These are phyloP conservation scores for Neurospora sp. DNA, from an alignment of 495 filamentous ascomycete genomes.

Conservation along the genomic window DNA sequence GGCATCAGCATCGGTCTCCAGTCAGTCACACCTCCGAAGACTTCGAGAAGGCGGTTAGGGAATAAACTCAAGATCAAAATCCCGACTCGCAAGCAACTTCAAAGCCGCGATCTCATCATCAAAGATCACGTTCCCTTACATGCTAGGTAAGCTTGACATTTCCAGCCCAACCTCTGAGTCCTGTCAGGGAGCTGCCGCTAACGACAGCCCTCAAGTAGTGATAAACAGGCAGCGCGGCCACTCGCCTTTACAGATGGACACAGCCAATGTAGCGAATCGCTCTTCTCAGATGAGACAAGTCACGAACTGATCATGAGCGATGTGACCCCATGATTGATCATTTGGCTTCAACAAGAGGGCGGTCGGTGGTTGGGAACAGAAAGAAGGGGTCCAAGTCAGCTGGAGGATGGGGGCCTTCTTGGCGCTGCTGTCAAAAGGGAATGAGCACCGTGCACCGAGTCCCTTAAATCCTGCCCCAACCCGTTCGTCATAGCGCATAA, in stretches of 20 bases:
- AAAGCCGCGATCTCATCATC: neutral
- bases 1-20: constrained; percentile 1
- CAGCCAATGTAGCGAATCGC: neutral
- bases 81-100: neutral
- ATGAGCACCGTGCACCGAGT: neutral
- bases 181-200: neutral
- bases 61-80: neutral
- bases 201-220: neutral
- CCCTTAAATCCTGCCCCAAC: neutral
- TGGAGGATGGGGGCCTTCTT: neutral
- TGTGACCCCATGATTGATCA: neutral
- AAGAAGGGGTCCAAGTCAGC: neutral
- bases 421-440: neutral
- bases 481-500: neutral
- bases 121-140: neutral
- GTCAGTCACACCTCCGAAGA: neutral
- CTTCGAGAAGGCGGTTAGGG: neutral
- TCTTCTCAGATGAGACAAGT: neutral
- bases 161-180: neutral
- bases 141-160: neutral
- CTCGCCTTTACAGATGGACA: neutral
- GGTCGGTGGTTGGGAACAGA: neutral
- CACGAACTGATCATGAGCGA: neutral
- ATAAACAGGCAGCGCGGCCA: neutral
- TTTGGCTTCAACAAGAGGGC: neutral